Base-by-base conservation (phyloP, 2,329 filamentous ascomycete genomes). In the Hymenotorrendiella dingleyae region DNA sequence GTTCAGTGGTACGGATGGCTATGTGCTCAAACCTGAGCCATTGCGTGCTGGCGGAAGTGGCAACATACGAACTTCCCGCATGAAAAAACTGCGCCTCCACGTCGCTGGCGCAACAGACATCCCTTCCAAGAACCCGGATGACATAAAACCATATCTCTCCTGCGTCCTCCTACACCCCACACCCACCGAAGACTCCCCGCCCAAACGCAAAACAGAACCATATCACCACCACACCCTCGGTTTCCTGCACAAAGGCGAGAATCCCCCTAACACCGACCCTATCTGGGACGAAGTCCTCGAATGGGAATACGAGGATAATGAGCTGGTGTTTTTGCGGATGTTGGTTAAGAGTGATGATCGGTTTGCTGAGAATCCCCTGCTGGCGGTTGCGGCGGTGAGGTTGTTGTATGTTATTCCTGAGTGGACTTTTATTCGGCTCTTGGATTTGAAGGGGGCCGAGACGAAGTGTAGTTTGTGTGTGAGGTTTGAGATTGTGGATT, bases 291-390 rank as follows among this genome's bases (percentile, higher is more conserved):
- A 84, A 59, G 67, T 65, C 11, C 64, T 85, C 7, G 78, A 82
- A 54, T 85, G 81, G 81, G 76, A 80, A 47, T 84, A 76, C 53
- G 75, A 81, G 5, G 80, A 83, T 43, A 82, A 78, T 50, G 80
- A 84, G 57, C 56, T 85, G 36, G 72, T 73, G 0, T 85, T 85
- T 53, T 50, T 85, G 51, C 68, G 81, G 0, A 68, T 85, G 45
- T 64, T 84, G 30, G 70, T 85, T 62, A 85, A 85, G 67, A 80
- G 74, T 50, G 80, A 84, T 46, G 77, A 81, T 46, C 71, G 70
- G 48, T 84, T 78, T 60, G 65, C 76, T 0, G 65, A 64, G 33
- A 85, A 85, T 50, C 78, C 80, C 0, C 73, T 79, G 40, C 72
- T 82, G 48, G 75, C 73, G 0, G 78, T 81, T 2, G 68, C 74